Conservation (phyloP, 148 eudicot genomes). For the Rhododendron ovatum region DNA sequence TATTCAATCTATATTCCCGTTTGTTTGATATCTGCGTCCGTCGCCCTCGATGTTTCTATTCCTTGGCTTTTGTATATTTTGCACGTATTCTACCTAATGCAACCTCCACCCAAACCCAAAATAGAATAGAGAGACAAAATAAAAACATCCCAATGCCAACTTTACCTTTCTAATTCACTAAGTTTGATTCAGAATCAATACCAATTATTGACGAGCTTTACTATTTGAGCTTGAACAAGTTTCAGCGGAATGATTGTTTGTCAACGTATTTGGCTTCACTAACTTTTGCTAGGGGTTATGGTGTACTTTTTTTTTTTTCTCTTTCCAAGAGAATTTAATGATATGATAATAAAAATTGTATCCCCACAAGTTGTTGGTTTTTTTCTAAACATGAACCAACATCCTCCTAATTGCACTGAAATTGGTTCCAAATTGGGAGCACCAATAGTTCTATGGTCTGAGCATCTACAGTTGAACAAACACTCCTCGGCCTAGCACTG, state of each 20-base stretch:
- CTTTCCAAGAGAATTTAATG: not conserved
- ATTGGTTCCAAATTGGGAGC: not conserved
- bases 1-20: not conserved
- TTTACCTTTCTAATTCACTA: not conserved
- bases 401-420: not conserved
- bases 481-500: not conserved
- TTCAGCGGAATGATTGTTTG: not conserved
- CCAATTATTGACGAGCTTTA: not conserved
- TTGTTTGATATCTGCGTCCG: not conserved
- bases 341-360: not conserved
- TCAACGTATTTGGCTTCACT: not conserved
- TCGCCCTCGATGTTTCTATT: not conserved
- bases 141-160: not conserved
- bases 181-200: not conserved
- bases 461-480: not conserved
- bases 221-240: not conserved
- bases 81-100: not conserved
- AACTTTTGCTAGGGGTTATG: not conserved
- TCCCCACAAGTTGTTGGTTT: not conserved
- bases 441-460: not conserved
- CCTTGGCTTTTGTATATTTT: constrained; percentile 3
- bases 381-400: not conserved
- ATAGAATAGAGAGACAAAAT: not conserved
- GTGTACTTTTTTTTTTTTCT: not conserved
- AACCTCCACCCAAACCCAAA: not conserved